phyloP scores from a whole-genome alignment of 495 filamentous ascomycete species.

The Cryomyces antarcticus region DNA sequence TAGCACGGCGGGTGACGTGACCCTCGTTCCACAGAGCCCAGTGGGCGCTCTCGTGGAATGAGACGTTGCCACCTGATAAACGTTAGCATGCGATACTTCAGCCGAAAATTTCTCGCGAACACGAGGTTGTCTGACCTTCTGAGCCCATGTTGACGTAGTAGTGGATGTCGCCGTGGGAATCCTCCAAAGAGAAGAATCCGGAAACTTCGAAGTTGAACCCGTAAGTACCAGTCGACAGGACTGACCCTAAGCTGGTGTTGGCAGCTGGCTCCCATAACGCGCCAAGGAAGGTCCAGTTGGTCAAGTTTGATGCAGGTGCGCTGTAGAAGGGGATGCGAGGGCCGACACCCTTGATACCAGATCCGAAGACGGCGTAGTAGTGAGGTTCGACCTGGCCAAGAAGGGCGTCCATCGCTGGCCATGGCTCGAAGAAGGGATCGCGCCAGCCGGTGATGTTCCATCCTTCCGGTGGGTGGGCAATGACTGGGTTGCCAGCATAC shows the following conservation, averaged over 20 bases:
- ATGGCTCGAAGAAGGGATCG: slow-evolving; percentile 30
- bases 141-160: slow-evolving; percentile 30
- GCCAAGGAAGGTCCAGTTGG: slow-evolving; percentile 31
- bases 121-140: slow-evolving; percentile 1
- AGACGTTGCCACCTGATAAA: slow-evolving; percentile 14
- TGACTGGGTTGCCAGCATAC: slow-evolving; percentile 28
- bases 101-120: background rate
- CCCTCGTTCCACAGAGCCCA: slow-evolving; percentile 26
- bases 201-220: slow-evolving; percentile 39
- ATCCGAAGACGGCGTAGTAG: slow-evolving; percentile 31
- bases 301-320: slow-evolving; percentile 24
- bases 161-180: slow-evolving; percentile 19
- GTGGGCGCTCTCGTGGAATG: slow-evolving; percentile 13
- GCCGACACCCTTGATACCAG: slow-evolving; percentile 27
- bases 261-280: slow-evolving; percentile 24
- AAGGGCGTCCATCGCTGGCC: slow-evolving; percentile 21
- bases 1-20: slow-evolving; percentile 12
- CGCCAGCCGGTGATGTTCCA: slow-evolving; percentile 33
- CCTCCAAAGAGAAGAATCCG: slow-evolving; percentile 26
- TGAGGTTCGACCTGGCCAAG: slow-evolving; percentile 15
- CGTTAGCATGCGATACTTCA: slow-evolving; percentile 11
- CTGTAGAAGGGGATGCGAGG: slow-evolving; percentile 32
- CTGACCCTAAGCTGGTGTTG: slow-evolving; percentile 17
- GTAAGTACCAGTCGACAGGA: slow-evolving; percentile 27
- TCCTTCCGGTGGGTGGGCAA: slow-evolving; percentile 23